Base-by-base conservation (phyloP, 768 basidiomycete species). In the Tephrocybe sp. region DNA sequence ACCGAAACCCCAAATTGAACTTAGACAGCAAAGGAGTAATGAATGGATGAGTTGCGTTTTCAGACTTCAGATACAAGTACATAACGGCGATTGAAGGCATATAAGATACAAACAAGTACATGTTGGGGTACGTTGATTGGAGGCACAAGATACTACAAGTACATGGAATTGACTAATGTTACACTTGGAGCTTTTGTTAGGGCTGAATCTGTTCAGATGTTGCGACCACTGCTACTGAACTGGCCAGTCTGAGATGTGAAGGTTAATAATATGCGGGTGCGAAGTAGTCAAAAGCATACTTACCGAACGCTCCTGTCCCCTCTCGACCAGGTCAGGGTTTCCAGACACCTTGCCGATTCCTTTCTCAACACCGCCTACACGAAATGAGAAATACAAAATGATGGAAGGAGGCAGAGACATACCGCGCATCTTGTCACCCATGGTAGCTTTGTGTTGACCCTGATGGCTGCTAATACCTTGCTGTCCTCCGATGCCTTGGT, bases 341-440 rank as follows among this genome's bases (percentile, higher is more conserved):
- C 54, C 56, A 3, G 61, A 47, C 20, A 62, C 39, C 50, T 66
- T 66, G 0, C 62, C 62, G 6, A 57, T 51, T 2, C 61, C 30
- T 10, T 60, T 61, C 55, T 67, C 65, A 1, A 57, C 51, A 20
- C 61, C 61, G 12, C 64, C 64, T 65, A 15, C 12, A 1, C 3
- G 2, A 9, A 3, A 40, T 20, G n/a, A 30, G 8, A 25, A 20
- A 50, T 34, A 10, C 17, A n/a, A 2, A 15, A 5, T 8, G 1
- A 33, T 12, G 39, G 7, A 14, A 14, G 4, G 10, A 8, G 10
- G n/a, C n/a, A 6, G 38, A 39, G 38, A 45, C 51, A 2, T 9
- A 60, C 63, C 63, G 30, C 55, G 54, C 33, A 67, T 56, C 25
- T 63, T 65, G 11, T 65, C 66, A 2, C 60, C 58, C 45, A 60